Base-by-base conservation (phyloP, 257 asterid genomes). In the Solanum pinnatisectum region DNA sequence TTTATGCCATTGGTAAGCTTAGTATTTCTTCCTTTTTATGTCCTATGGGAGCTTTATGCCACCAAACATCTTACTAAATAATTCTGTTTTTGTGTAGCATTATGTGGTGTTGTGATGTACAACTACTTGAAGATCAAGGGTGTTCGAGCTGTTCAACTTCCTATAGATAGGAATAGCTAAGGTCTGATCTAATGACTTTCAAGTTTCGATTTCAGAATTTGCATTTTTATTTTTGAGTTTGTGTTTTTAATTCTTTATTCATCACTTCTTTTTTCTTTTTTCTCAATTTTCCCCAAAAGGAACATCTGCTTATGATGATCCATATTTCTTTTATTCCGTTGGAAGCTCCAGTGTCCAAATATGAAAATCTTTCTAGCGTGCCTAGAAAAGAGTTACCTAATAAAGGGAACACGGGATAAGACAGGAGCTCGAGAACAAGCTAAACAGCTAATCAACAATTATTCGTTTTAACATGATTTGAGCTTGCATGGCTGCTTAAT, bases 71-170 rank as follows among this genome's bases (percentile, higher is more conserved):
- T 44, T 79, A 79, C 60, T 44, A 32, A 44, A 27, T 79, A 25
- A 4, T 44, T 79, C 16, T 79, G 84, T 42, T 70, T 85, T 84
- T 85, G 35, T 87, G 52, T 85, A 96, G 99, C 99, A 82, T 93
- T 97, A 87, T 93, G 96, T 40, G 99, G 99, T 59, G 99, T 94
- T 42, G 94, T 93, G 83, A 91, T 93, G 93, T 94, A 94, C 90
- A 92, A 94, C 82, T 94, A 94, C 90, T 88, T 94, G 92, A 94
- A 94, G 90, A 92, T 90, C 65, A 93, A 90, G 89, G 97, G 93
- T 88, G 95, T 88, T 60, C 90, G 94, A n/a, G 90, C 93, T 87
- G 46, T 90, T 42, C 97, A 92, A 88, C 92, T 85, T 82, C 91
- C 90, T 84, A 22, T 90, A 25, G 95, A 94, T 70, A 86, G 89